A percentile compares a stretch with the other conserved stretches of the same genome.
phyloP scores from a whole-genome alignment of 2,329 filamentous ascomycete species.

The Gliomastix tumulicola region DNA sequence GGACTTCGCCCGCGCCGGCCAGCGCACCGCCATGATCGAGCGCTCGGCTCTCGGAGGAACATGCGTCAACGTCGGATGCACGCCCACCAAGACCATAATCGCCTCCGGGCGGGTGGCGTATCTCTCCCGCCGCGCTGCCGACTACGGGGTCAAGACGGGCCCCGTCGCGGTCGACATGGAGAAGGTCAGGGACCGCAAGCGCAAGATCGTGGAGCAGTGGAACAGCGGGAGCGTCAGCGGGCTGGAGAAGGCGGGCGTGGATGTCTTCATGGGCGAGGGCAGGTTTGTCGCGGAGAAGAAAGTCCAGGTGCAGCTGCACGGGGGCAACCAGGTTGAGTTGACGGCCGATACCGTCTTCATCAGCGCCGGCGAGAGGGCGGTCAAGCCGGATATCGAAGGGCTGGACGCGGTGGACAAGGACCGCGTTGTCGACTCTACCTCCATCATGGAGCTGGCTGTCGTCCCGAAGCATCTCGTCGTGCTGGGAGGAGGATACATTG shows the following conservation, averaged over 20 bases:
- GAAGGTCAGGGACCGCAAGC: constrained; percentile 41
- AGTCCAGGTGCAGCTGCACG: constrained; percentile 24
- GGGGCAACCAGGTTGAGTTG: constrained; percentile 19
- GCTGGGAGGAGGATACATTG: constrained; percentile 45
- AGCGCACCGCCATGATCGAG: constrained; percentile 39
- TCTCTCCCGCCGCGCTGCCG: constrained; percentile 27
- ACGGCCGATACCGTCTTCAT: constrained; percentile 35
- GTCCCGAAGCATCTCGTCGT: constrained; percentile 42
- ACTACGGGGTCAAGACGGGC: constrained; percentile 35
- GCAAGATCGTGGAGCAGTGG: constrained; percentile 44
- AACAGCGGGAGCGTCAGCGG: constrained; percentile 36
- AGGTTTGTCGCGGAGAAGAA: constrained; percentile 31
- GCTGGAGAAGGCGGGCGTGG: constrained; percentile 29
- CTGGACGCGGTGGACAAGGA: constrained; percentile 23
- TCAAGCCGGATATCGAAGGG: constrained; percentile 25
- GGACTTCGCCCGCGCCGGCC: constrained; percentile 34
- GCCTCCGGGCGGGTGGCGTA: constrained; percentile 43
- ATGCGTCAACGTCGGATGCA: constrained; percentile 49
- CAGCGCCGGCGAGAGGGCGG: constrained; percentile 36
- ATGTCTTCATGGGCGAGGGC: constrained; percentile 36
- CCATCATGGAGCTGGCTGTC: constrained; percentile 34
- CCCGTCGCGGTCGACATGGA: constrained; percentile 35
- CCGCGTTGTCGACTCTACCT: constrained; percentile 37
- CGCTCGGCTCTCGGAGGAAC: constrained; percentile 41
- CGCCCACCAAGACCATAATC: constrained; percentile 51